phyloP scores from a whole-genome alignment of 805 yeast species.

The Cyberlindnera subsufficiens region DNA sequence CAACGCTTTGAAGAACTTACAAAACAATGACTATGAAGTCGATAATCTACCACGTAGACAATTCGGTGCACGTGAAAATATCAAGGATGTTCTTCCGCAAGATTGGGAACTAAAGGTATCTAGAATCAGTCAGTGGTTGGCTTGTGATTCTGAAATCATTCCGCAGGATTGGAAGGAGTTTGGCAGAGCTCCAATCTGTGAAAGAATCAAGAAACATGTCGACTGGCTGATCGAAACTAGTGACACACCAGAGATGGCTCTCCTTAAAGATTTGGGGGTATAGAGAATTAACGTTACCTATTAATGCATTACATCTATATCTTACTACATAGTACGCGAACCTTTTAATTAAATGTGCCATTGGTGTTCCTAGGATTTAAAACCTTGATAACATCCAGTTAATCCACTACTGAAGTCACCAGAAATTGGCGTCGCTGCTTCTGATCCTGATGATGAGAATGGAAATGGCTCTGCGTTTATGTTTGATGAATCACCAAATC shows the following conservation, averaged over 20 bases:
- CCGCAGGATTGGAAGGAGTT: constrained; percentile 22
- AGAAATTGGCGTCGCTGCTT: too few relatives aligned
- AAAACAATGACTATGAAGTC: constrained; percentile 17
- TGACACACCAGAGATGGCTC: constrained; percentile 24
- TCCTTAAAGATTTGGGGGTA: constrained; percentile 18
- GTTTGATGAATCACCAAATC: too few relatives aligned
- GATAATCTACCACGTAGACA: constrained; percentile 23
- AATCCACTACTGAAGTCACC: too few relatives aligned
- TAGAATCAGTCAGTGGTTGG: constrained; percentile 24
- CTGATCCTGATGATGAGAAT: too few relatives aligned
- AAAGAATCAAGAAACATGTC: constrained; percentile 22
- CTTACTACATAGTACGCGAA: too few relatives aligned
- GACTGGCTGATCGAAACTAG: constrained; percentile 22
- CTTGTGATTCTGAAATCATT: constrained; percentile 22
- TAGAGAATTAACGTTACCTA: background rate
- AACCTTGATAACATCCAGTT: too few relatives aligned
- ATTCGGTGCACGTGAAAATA: constrained; percentile 22
- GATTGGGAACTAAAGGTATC: constrained; percentile 25
- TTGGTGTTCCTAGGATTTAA: too few relatives aligned
- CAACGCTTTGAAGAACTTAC: constrained; percentile 19
- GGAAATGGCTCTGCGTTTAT: too few relatives aligned
- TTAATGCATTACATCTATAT: too few relatives aligned
- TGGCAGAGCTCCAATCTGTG: constrained; percentile 18
- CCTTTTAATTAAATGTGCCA: too few relatives aligned
- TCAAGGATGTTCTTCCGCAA: constrained; percentile 13